Evolutionary conservation across 2,329 filamentous ascomycete genomes (phyloP).

Genomic region (Proliferodiscus dingleyae): DNA sequence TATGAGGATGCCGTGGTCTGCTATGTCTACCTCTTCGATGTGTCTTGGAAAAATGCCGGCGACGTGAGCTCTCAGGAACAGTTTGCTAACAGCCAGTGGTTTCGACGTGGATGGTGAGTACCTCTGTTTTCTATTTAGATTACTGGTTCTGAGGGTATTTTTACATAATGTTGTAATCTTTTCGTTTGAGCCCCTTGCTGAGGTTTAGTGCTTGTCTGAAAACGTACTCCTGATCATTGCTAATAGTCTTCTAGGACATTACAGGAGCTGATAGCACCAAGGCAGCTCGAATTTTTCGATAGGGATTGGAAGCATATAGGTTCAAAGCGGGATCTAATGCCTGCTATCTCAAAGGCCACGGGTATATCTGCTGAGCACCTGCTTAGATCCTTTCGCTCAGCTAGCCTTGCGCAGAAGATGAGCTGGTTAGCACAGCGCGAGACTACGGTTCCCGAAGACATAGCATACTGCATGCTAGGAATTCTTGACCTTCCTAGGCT

Average conservation of each 20-base stretch:
- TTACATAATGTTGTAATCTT: too few relatives aligned
- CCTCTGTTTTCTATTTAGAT: background rate
- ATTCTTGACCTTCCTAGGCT: background rate
- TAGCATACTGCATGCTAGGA: background rate
- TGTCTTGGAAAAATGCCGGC: background rate
- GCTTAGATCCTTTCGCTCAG: background rate
- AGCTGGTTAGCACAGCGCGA: background rate
- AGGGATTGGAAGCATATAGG: background rate
- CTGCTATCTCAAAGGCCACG: background rate
- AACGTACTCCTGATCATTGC: background rate
- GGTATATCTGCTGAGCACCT: background rate
- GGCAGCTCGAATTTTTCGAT: background rate
- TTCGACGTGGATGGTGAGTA: background rate
- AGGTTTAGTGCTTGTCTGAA: too few relatives aligned
- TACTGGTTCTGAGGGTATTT: background rate
- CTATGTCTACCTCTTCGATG: conserved; percentile 1
- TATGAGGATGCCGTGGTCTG: conserved; percentile 1
- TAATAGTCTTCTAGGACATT: background rate
- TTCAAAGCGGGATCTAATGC: background rate
- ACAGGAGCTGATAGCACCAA: conserved; percentile 1
- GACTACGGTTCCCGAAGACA: background rate
- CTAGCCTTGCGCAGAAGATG: background rate
- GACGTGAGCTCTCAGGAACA: background rate
- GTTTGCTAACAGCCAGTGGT: background rate
- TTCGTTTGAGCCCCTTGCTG: too few relatives aligned